Base-by-base conservation (phyloP, 2,329 filamentous ascomycete species). In the Harringtonia aguacate region DNA sequence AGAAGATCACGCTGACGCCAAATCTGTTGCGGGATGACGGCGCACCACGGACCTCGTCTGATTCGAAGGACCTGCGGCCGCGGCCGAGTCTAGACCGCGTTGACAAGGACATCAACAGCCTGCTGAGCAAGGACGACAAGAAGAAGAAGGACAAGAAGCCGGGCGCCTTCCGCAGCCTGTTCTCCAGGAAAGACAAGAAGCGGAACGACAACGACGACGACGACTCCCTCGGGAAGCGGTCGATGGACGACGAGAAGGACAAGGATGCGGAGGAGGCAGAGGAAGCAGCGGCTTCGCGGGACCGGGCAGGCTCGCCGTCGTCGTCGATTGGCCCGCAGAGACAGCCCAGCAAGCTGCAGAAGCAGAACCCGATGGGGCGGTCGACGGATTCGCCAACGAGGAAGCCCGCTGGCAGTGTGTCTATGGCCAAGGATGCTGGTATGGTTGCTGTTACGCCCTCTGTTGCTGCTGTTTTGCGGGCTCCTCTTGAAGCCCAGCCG, bases 1-100 rank as follows among this genome's bases (percentile, higher is more conserved):
- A 94, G 63, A 97, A 97, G 67, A 97, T 98, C 53, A 94, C 89
- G 1, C 75, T 98, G 36, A 98, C 92, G 4, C 92, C 92, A 2
- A 94, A 94, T 53, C 66, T 98, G 43, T 68, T 97, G 34, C 81
- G 90, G 35, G 90, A 97, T 52, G 89, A 95, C 53, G 73, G 69
- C 51, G 64, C 69, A 34, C 53, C 63, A 14, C 61, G 71, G 66
- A 59, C 69, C 62, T 61, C 73, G 62, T 61, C 70, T 66, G 60
- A 90, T 71, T 70, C 61, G 10, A 66, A 65, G 51, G 79, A 70
- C 54, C 55, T 59, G 46, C 77, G 74, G 60, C 66, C 72, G 44
- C 71, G 77, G 41, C 68, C 75, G 41, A 94, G 86, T 58, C 68
- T 94, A 37, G 88, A 95, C 50, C 79, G 74, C 46, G 63, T 86